Evolutionary conservation across 2,329 filamentous ascomycete species (phyloP).

Genomic region (Sarocladium kiliense): DNA sequence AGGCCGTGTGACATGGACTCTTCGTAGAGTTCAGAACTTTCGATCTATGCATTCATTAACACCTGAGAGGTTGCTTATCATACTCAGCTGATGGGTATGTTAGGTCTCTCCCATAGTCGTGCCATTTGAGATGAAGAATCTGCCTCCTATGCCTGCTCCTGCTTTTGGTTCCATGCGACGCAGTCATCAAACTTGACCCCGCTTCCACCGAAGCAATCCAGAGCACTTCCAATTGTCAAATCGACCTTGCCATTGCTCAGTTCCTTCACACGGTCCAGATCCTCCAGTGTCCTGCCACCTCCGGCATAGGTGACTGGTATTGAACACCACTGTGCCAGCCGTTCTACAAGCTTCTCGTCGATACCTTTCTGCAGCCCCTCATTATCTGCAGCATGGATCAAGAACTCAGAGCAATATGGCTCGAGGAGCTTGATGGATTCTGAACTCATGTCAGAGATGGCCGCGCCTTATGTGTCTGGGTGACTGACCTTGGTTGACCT

Average conservation of each 20-base stretch:
- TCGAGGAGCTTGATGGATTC: conserved; percentile 77
- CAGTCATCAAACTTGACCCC: conserved; percentile 87
- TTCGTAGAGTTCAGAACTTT: no score
- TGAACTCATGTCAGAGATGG: conserved; percentile 25
- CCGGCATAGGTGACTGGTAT: conserved; percentile 97
- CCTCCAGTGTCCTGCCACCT: conserved; percentile 76
- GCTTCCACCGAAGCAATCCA: conserved; percentile 90
- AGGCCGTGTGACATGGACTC: no score
- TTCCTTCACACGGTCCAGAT: conserved; percentile 74
- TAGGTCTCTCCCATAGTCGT: no score
- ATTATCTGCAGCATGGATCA: conserved; percentile 95
- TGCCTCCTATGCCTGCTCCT: conserved; percentile 18
- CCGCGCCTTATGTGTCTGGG: background rate
- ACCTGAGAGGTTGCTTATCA: no score
- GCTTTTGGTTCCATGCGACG: conserved; percentile 72
- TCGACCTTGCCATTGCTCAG: conserved; percentile 81
- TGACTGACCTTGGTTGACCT: conserved; percentile 72
- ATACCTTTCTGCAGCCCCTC: conserved; percentile 90
- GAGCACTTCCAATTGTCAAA: conserved; percentile 89
- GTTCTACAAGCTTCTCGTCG: conserved; percentile 75
- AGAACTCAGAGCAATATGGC: conserved; percentile 91
- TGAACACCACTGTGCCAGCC: conserved; percentile 76
- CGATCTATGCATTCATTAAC: no score
- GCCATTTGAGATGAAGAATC: no score
- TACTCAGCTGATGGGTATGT: no score